Base-by-base conservation (phyloP, 129 eudicot species). In the Ambrosia artemisiifolia region DNA sequence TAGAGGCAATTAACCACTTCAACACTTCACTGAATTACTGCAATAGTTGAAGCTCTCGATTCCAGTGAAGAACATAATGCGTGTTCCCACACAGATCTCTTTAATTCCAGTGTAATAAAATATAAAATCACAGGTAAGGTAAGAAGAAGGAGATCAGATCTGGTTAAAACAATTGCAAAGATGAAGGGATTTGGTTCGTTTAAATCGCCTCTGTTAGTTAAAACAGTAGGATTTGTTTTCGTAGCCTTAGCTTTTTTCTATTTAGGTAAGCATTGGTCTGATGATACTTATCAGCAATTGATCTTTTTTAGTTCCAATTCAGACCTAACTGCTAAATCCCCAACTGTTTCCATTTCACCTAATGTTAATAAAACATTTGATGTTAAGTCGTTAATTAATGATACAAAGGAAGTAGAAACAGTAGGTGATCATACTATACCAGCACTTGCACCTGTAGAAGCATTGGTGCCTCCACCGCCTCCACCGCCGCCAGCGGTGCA, bases 221-320 rank as follows among this genome's bases (percentile, higher is more conserved):
- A 81, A 76, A 68, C 82, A 30, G 67, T 79, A 0, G 87, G 77
- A 2, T 77, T 86, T 65, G 33, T 75, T 28, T 75, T 92, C 54
- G 65, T 89, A n/a, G 82, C 96, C 3, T 20, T 89, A 70, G 80
- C 86, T 51, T 92, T 87, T 80, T 92, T 92, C 72, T 88, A 84
- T 82, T 51, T 89, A 2, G 98, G 98, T 48, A 83, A 77, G 44
- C 89, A 82, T 70, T 89, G 83, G 82, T 88, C 98, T 32, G 77
- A 80, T 49, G 84, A 69, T 46, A 67, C 78, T 55, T 71, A 75
- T 40, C 87, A 81, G 60, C 88, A 82, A 53, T 75, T 86, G 38
- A 46, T 80, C 1, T 91, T 91, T 80, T 88, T 85, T 78, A 75
- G 71, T 67, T 59, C 75, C 0, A 78, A 75, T 67, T 83, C 96